Base-by-base conservation (phyloP, 768 basidiomycete species). In the Tylopilus sp. region DNA sequence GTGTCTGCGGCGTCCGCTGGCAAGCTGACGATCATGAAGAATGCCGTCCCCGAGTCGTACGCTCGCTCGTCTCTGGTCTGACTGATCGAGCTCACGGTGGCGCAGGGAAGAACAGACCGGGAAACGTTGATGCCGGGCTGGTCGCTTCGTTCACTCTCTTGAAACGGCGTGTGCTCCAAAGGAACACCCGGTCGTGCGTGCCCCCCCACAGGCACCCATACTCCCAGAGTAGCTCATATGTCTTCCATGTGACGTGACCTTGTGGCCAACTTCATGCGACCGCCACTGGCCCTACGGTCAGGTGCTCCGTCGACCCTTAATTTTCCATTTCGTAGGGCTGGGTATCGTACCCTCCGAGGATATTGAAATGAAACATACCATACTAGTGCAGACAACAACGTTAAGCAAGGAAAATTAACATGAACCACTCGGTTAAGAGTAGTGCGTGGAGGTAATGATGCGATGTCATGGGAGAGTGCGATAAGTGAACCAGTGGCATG, bases 21-120 rank as follows among this genome's bases (percentile, higher is more conserved):
- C 34, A 92, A 91, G 68, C 77, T 98, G 56, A 91, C 91, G 26
- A 93, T 98, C 68, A 92, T 98, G 92, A 90, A 89, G 73, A 81
- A 85, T 55, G 70, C 73, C 14, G 75, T 70, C 11, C 60, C 60
- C 13, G 64, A 68, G 38, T 26, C 57, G 70, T 72, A 59, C 48
- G 69, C 51, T 42, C 36, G 8, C 11, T 37, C 31, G n/a, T 17
- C 13, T 30, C 16, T 11, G n/a, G 10, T 14, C 26, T 17, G 14
- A n/a, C 33, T 5, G 49, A 46, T 50, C 38, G 30, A 22, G 7
- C 45, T 59, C 33, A 58, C 24, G 30, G 8, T 31, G 26, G 10
- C 21, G 5, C 19, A 70, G 70, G 19, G 70, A 60, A 40, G 57
- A 55, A 31, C 66, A 58, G 45, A 7, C 46, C 21, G 57, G 44